These are phyloP conservation scores for Thelephora ganbajun DNA, from an alignment of 768 basidiomycete genomes.

Conservation along the genomic window DNA sequence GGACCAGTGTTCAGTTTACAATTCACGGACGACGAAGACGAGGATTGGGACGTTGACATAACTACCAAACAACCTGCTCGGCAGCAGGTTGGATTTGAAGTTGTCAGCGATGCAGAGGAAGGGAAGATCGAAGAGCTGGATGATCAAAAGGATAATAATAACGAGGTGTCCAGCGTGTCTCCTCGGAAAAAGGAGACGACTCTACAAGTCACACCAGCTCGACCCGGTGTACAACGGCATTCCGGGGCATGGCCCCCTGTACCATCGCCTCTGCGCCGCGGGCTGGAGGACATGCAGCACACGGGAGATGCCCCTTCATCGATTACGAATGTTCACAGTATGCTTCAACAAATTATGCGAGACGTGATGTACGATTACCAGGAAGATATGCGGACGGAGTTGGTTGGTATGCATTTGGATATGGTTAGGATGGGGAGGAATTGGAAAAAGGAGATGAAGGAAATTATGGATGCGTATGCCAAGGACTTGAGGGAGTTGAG, in stretches of 20 bases:
- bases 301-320: conserved; percentile 21
- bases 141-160: conserved; percentile 6
- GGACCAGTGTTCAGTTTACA: background rate
- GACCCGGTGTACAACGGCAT: conserved; percentile 18
- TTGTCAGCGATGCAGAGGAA: conserved; percentile 5
- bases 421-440: conserved; percentile 55
- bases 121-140: conserved; percentile 12
- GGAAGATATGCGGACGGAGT: conserved; percentile 53
- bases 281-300: conserved; percentile 16
- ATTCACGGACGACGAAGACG: background rate
- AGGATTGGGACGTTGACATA: too few species aligned
- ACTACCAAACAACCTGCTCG: background rate
- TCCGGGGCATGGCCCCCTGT: conserved; percentile 8
- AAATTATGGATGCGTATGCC: conserved; percentile 45
- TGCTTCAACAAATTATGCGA: conserved; percentile 48
- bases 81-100: background rate
- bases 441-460: conserved; percentile 52
- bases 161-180: background rate
- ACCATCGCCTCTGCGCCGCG: conserved; percentile 8
- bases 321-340: conserved; percentile 33
- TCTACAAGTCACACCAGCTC: conserved; percentile 17
- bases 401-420: conserved; percentile 65
- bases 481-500: conserved; percentile 35
- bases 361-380: conserved; percentile 68
- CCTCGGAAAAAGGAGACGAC: conserved; percentile 8